Base-by-base conservation (phyloP, 164 flowering plant species). In the Pachysandra terminalis region DNA sequence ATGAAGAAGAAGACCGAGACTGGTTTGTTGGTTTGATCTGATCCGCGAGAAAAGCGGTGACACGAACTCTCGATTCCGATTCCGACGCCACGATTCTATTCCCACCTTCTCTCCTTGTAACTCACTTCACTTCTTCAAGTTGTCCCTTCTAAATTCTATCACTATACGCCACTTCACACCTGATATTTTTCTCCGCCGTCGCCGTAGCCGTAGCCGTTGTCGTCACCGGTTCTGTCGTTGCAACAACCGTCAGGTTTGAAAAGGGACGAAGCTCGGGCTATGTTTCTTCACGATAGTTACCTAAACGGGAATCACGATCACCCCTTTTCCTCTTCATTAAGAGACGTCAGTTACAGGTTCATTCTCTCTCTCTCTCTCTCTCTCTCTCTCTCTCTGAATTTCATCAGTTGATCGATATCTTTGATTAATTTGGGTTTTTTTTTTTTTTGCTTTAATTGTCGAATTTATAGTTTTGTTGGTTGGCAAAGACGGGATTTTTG, bases 301-400 rank as follows among this genome's bases (percentile, higher is more conserved):
- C 45, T 3, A 48, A 49, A 64, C 27, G 64, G 73, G 19, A 64
- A 59, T 40, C 40, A 55, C 22, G 40, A 62, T 9, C 22, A 35
- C 14, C 55, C 49, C 49, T 69, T 61, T 28, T 54, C 72, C 19
- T 28, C 54, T 21, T 71, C 68, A 10, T 58, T 32, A 19, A 59
- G 68, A 51, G 68, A 71, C 52, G 68, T 71, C 32, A 71, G 25
- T 65, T 71, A 71, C 68, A 71, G 73, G 73, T 71, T n/a, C 19
- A 22, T 13, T 5, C 19, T 19, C 19, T 23, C 54, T 35, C n/a
- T n/a, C n/a, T n/a, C n/a, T n/a, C n/a, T n/a, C n/a, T n/a, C n/a
- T n/a, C n/a, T n/a, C n/a, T n/a, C n/a, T n/a, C 53, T 69, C 2
- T 69, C 40, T 19, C 12, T 17, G 16, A 10, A 10, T 15, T 61